Percentiles rank a stretch among this genome's conserved stretches.
Conservation (phyloP, 495 filamentous ascomycete species). For the Ascodesmis nigricans region DNA sequence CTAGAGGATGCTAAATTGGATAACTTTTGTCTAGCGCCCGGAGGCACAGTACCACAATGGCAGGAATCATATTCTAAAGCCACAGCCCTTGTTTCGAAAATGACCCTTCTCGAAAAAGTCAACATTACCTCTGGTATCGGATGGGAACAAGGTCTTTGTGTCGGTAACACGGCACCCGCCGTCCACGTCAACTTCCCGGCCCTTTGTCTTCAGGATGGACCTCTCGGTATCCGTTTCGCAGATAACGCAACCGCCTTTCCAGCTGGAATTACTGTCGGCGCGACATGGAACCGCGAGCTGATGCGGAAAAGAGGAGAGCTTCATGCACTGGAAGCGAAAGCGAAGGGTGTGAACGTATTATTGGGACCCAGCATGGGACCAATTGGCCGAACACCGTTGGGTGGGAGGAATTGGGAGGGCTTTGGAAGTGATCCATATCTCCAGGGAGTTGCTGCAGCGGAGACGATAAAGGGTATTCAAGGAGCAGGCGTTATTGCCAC, state of each 20-base stretch:
- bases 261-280: conserved; percentile 63
- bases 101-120: conserved; percentile 81
- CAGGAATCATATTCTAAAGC: conserved; percentile 63
- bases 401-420: conserved; percentile 82
- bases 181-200: conserved; percentile 53
- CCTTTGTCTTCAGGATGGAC: conserved; percentile 79
- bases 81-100: conserved; percentile 47
- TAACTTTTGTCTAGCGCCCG: too few species aligned
- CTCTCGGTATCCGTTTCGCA: conserved; percentile 54
- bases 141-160: conserved; percentile 75
- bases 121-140: conserved; percentile 86
- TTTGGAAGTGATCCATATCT: conserved; percentile 62
- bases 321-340: conserved; percentile 44
- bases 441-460: conserved; percentile 40
- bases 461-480: conserved; percentile 42
- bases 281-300: conserved; percentile 68
- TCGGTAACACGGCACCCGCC: conserved; percentile 70
- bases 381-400: conserved; percentile 59
- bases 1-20: too few species aligned
- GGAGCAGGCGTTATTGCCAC: conserved; percentile 22
- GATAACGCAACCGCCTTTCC: conserved; percentile 47
- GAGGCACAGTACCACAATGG: conserved; percentile 57
- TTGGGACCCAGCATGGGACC: conserved; percentile 53
- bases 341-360: conserved; percentile 52
- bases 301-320: conserved; percentile 49